Evolutionary conservation across 371 early-diverging fungal genomes (phyloP).

Genomic region (Actinomortierella ambigua): DNA sequence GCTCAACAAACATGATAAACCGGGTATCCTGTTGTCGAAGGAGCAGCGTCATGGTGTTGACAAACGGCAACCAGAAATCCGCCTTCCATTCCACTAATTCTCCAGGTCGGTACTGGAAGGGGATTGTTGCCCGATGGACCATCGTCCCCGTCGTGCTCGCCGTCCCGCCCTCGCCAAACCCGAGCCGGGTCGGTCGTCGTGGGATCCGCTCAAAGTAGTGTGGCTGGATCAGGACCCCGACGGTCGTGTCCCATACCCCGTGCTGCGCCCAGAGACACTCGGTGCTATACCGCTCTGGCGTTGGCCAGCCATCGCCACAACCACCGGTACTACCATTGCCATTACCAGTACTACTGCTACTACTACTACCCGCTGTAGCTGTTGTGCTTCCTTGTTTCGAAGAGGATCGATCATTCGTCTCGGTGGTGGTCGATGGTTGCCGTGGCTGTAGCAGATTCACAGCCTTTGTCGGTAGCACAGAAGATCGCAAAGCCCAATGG

Average conservation of each 20-base stretch:
- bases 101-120: conserved; percentile 43
- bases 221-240: conserved; percentile 41
- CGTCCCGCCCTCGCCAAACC: conserved; percentile 45
- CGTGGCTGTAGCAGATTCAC: too few relatives aligned
- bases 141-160: conserved; percentile 61
- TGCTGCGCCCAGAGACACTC: conserved; percentile 78
- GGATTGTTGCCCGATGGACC: conserved; percentile 48
- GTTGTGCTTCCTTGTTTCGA: too few relatives aligned
- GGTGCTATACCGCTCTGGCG: conserved; percentile 36
- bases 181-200: conserved; percentile 26
- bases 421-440: too few relatives aligned
- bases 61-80: conserved; percentile 77
- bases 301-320: conserved; percentile 38
- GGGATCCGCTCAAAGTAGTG: conserved; percentile 62
- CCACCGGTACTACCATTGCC: too few relatives aligned
- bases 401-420: too few relatives aligned
- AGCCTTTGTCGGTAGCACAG: too few relatives aligned
- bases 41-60: conserved; percentile 63
- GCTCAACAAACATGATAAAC: conserved; percentile 74
- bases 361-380: too few relatives aligned
- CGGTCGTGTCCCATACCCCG: conserved; percentile 69
- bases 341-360: too few relatives aligned
- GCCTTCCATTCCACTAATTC: conserved; percentile 61
- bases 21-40: conserved; percentile 61
- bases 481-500: too few relatives aligned